Percentiles rank a stretch among this genome's conserved stretches.
Conservation (phyloP, 768 basidiomycete species). For the Panaeolus papilionaceus region DNA sequence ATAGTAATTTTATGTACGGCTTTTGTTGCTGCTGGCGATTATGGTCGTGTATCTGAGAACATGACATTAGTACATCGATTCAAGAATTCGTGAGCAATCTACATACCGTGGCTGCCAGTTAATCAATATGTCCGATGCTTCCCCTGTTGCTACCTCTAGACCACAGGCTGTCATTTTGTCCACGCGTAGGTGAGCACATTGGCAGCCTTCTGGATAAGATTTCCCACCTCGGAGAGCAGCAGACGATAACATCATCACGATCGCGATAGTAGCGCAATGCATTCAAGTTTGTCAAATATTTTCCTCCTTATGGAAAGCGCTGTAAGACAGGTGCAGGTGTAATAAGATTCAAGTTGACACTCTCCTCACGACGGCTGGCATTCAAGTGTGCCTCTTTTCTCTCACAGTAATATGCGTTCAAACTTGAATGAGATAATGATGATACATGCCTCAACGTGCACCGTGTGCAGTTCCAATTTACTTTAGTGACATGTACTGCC, state of each 20-base stretch:
- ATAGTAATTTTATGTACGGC: not conserved
- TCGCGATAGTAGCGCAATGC: not conserved
- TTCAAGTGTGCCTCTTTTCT: not conserved
- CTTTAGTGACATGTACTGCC: not conserved
- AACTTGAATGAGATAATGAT: not conserved
- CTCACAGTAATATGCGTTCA: constrained; percentile 8
- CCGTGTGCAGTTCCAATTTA: not conserved
- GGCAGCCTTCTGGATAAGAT: not conserved
- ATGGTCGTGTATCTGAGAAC: not conserved
- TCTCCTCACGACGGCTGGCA: not conserved
- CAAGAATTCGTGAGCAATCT: not conserved
- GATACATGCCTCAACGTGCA: not conserved
- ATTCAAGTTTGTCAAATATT: not conserved
- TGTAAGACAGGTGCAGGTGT: not conserved
- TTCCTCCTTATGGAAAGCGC: not conserved
- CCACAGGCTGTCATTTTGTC: not conserved
- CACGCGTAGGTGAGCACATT: not conserved
- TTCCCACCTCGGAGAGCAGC: not conserved
- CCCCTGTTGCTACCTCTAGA: not conserved
- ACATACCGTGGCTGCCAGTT: not conserved
- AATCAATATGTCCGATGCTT: not conserved
- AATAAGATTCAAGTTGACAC: not conserved
- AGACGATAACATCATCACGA: not conserved
- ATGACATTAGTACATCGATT: not conserved
- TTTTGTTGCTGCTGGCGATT: not conserved